Evolutionary conservation across 164 flowering plant species (phyloP).

Genomic region (Houttuynia cordata): DNA sequence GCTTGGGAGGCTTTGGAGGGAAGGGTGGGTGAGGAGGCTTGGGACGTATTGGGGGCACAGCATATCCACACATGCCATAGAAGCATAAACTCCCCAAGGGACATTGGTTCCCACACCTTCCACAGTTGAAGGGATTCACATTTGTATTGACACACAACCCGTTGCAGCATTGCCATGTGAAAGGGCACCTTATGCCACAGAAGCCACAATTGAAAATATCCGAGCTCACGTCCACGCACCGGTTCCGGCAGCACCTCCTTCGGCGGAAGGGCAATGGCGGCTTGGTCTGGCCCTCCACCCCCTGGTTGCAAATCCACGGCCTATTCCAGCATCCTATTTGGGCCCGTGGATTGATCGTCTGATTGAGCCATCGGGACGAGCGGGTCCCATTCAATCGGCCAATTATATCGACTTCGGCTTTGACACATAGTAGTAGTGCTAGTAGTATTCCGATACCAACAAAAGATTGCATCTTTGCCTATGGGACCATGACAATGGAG

Average conservation of each 20-base stretch:
- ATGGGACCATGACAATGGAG: too few relatives aligned
- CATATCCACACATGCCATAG: constrained; percentile 69
- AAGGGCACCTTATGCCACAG: constrained; percentile 53
- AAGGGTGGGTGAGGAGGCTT: constrained; percentile 25
- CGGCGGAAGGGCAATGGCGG: neutral
- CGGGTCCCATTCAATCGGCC: neutral
- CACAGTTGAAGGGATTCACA: constrained; percentile 46
- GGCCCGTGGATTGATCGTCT: constrained; percentile 14
- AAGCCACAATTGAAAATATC: constrained; percentile 53
- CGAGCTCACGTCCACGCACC: constrained; percentile 42
- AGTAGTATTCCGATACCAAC: too few relatives aligned
- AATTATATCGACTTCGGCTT: too few relatives aligned
- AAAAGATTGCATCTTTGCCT: too few relatives aligned
- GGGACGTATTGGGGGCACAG: too few relatives aligned
- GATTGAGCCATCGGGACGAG: constrained; percentile 29
- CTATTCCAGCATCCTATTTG: constrained; percentile 30
- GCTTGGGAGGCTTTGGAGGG: constrained; percentile 20
- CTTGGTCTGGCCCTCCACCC: too few relatives aligned
- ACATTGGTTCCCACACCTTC: constrained; percentile 40
- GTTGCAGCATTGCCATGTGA: constrained; percentile 54
- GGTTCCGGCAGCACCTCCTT: constrained; percentile 43
- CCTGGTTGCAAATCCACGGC: constrained; percentile 57
- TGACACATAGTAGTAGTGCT: too few relatives aligned
- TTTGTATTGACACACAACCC: constrained; percentile 45
- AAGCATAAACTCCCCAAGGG: constrained; percentile 29